These are phyloP conservation scores for Eremothecium sinecaudum DNA, from an alignment of 1,139 yeast species.

Conservation along the genomic window DNA sequence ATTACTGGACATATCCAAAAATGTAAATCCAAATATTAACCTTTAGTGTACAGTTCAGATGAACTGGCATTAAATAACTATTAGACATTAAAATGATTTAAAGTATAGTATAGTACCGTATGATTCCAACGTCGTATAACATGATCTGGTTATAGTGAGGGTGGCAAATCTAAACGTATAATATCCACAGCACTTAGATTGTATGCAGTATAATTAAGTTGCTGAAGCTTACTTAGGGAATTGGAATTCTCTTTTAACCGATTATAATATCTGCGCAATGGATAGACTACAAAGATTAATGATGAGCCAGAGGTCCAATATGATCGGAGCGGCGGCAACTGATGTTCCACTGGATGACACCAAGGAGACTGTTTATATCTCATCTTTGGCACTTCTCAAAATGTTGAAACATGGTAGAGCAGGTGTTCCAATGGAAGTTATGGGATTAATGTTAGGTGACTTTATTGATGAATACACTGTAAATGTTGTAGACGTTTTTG, in stretches of 20 bases:
- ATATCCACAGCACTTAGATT: no score
- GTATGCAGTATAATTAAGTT: no score
- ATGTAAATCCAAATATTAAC: no score
- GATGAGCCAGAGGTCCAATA: conserved; percentile 49
- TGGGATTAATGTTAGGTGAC: conserved; percentile 99
- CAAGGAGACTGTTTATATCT: conserved; percentile 91
- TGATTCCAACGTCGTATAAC: no score
- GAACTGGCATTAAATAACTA: no score
- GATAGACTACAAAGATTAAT: conserved; percentile 64
- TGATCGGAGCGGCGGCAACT: conserved; percentile 47
- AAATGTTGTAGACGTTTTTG: conserved; percentile 94
- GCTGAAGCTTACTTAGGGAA: no score
- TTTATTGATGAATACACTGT: conserved; percentile 96
- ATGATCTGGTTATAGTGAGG: no score
- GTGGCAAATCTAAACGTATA: no score
- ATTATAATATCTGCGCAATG: conserved; percentile 41
- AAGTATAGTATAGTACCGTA: no score
- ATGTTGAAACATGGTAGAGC: conserved; percentile 98
- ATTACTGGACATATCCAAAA: conserved; percentile 2
- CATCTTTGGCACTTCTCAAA: conserved; percentile 87
- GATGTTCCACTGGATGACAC: conserved; percentile 87
- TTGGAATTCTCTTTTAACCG: no score
- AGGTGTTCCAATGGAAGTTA: conserved; percentile 99
- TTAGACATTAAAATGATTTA: no score
- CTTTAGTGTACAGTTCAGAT: no score